Conservation (phyloP, 129 eudicot genomes). For the Heracleum sosnowskyi region DNA sequence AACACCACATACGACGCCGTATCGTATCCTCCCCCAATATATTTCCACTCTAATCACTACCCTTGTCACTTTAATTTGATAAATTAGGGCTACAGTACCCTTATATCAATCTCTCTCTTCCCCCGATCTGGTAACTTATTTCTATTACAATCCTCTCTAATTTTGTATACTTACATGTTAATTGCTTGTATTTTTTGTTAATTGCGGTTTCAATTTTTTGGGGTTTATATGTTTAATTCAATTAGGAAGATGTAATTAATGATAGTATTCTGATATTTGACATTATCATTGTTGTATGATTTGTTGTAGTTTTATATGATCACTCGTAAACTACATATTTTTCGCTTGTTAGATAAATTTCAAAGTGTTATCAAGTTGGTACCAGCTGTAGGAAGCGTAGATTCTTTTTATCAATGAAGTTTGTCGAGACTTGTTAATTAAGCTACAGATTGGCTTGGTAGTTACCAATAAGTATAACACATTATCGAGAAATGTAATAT, state of each 20-base stretch:
- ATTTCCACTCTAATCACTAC: not conserved
- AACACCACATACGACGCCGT: not conserved
- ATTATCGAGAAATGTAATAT: not conserved
- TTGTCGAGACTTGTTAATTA: not conserved
- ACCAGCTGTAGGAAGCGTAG: not conserved
- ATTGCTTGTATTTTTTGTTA: too few species aligned
- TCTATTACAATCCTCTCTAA: not conserved
- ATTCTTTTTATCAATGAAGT: not conserved
- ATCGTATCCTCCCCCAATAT: not conserved
- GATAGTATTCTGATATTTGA: not conserved
- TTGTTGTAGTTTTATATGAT: too few species aligned
- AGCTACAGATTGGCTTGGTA: too few species aligned
- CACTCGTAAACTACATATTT: not conserved
- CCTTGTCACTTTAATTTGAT: not conserved
- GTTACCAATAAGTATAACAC: too few species aligned
- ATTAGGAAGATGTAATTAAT: not conserved
- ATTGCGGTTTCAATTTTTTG: too few species aligned
- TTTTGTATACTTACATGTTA: too few species aligned
- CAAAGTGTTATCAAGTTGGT: too few species aligned
- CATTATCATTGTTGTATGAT: not conserved
- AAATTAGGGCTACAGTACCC: not conserved
- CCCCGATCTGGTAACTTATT: not conserved
- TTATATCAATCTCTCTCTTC: not conserved
- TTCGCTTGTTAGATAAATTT: too few species aligned
- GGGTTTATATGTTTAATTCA: too few species aligned